Evolutionary conservation across 176 grass and related monocot genomes (phyloP).

Genomic region (Puccinellia tenuiflora): DNA sequence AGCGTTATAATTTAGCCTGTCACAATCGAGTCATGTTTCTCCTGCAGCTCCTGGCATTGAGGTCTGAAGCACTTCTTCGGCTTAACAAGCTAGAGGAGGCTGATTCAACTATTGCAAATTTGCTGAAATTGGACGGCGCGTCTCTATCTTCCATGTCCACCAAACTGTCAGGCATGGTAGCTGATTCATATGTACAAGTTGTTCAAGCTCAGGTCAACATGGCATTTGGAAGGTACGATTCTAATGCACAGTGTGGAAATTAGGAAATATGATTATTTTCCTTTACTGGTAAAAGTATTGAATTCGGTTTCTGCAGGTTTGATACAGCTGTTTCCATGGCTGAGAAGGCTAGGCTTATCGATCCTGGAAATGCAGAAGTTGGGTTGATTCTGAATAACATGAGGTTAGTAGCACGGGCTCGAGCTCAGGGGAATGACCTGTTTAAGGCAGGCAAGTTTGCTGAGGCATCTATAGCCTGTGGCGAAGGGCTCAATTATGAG

Average conservation of each 20-base stretch:
- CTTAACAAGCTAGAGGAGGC: slow-evolving; percentile 61
- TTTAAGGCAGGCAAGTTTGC: slow-evolving; percentile 47
- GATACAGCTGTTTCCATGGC: slow-evolving; percentile 42
- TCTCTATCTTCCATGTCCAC: slow-evolving; percentile 24
- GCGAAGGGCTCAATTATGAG: slow-evolving; percentile 60
- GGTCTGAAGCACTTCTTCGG: slow-evolving; percentile 70
- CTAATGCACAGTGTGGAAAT: background rate
- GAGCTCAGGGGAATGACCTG: slow-evolving; percentile 46
- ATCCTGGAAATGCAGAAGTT: slow-evolving; percentile 44
- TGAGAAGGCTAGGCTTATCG: slow-evolving; percentile 51
- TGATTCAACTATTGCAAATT: slow-evolving; percentile 38
- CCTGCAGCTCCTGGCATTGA: slow-evolving; percentile 62
- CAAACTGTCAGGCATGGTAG: slow-evolving; percentile 50
- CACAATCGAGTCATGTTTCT: background rate
- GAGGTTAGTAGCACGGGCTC: slow-evolving; percentile 35
- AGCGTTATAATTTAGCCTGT: background rate
- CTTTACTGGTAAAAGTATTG: background rate
- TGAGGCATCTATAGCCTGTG: slow-evolving; percentile 48
- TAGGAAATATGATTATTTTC: background rate
- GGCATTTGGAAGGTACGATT: slow-evolving; percentile 67
- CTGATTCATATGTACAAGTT: slow-evolving; percentile 51
- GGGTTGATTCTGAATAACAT: slow-evolving; percentile 35
- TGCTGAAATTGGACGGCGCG: slow-evolving; percentile 22
- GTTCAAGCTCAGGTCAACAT: slow-evolving; percentile 75
- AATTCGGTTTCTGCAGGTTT: slow-evolving; percentile 48